These are phyloP conservation scores for Mucor plumbeus DNA, from an alignment of 371 early-diverging fungal species.

Conservation along the genomic window DNA sequence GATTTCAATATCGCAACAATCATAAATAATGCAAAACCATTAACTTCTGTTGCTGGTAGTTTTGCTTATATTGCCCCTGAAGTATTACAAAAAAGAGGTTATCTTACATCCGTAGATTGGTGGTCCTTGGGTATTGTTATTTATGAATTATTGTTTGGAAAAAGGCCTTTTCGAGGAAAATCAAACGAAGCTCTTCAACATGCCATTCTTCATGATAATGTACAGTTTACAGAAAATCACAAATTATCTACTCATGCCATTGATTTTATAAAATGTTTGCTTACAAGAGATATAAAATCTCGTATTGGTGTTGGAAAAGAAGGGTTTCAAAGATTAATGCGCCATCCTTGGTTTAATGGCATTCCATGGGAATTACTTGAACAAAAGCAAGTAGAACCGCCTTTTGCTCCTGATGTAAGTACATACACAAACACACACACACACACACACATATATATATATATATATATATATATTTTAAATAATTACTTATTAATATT, in stretches of 20 bases:
- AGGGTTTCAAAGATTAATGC: slow-evolving; percentile 58
- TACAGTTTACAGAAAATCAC: slow-evolving; percentile 63
- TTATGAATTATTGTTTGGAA: slow-evolving; percentile 55
- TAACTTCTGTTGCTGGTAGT: slow-evolving; percentile 78
- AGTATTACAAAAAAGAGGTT: slow-evolving; percentile 72
- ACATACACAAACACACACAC: no score
- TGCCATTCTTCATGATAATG: slow-evolving; percentile 63
- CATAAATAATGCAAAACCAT: slow-evolving; percentile 34
- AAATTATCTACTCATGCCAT: slow-evolving; percentile 60
- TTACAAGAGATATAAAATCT: slow-evolving; percentile 62
- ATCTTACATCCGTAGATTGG: slow-evolving; percentile 80
- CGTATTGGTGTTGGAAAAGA: slow-evolving; percentile 65
- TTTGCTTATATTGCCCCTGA: slow-evolving; percentile 87
- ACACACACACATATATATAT: no score
- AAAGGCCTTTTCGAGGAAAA: slow-evolving; percentile 83
- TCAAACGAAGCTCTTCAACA: slow-evolving; percentile 77
- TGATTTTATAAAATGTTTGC: slow-evolving; percentile 60
- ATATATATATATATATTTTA: not conserved
- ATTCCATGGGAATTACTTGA: slow-evolving; percentile 64
- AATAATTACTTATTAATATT: not conserved
- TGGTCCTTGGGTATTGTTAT: slow-evolving; percentile 89
- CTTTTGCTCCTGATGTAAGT: slow-evolving; percentile 69
- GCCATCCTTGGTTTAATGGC: slow-evolving; percentile 65
- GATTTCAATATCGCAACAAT: slow-evolving; percentile 89
- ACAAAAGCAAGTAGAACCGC: slow-evolving; percentile 61